Base-by-base conservation (phyloP, 805 yeast genomes). In the Metschnikowia santaceciliae region DNA sequence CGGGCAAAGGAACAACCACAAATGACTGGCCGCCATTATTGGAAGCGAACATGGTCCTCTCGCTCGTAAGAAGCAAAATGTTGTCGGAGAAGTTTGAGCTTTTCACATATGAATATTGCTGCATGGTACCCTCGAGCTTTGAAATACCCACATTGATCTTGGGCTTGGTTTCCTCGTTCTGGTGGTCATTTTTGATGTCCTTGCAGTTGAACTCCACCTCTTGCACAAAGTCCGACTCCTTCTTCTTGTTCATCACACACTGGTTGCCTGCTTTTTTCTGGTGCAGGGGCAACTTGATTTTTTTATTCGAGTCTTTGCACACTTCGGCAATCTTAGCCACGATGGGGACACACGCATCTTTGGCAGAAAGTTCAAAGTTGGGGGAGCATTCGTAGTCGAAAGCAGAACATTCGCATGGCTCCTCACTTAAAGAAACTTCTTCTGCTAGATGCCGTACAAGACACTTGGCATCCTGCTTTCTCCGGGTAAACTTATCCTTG, bases 301-400 rank as follows among this genome's bases (percentile, higher is more conserved):
- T 55, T 36, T 63, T 64, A 8, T 63, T 61, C 22, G 58, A 46
- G 6, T 44, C 46, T 22, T 57, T 46, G 61, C 76, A 63, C 52
- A 68, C 53, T 48, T 56, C 58, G 6, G 50, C 54, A 35, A 70
- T 63, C 44, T 56, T 53, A 40, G 52, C 56, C 32, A 53, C 53
- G 52, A 63, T 62, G 48, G 72, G 70, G 22, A 74, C 76, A 71
- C 96, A 88, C 2, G 66, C 63, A 2, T 78, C 79, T 51, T 61
- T 60, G 0, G 58, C 61, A 2, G 68, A 60, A 11, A 57, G 48
- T 42, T 54, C 60, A 57, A 71, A 72, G 19, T 84, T 85, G 42
- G 67, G 72, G 2, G 78, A 75, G 68, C 96, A 89, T 61, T 88
- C 95, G 54, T 78, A 83, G 63, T 90, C 96, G 5, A 61, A 57